phyloP scores from a whole-genome alignment of 2,329 filamentous ascomycete species.

The Fusarium veterinarium region DNA sequence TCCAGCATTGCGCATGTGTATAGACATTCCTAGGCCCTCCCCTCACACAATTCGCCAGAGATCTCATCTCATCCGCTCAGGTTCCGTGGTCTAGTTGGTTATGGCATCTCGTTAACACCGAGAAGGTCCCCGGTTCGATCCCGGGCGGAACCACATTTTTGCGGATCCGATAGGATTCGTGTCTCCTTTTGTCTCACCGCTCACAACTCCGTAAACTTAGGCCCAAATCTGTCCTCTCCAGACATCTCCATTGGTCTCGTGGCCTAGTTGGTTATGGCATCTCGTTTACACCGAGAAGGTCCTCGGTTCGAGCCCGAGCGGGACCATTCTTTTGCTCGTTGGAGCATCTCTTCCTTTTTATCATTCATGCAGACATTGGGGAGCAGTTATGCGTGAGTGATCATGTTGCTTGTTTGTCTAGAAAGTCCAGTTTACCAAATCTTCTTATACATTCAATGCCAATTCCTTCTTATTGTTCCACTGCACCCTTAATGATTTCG shows the following conservation, averaged over 20 bases:
- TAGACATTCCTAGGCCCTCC: accelerated
- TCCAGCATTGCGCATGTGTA: accelerated
- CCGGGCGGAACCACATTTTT: conserved; percentile 39
- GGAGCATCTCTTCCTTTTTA: accelerated
- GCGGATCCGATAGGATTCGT: accelerated
- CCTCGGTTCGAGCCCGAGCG: conserved; percentile 43
- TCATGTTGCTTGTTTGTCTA: accelerated
- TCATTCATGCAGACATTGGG: background rate
- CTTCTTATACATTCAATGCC: accelerated
- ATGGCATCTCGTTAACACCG: conserved; percentile 41
- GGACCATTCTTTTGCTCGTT: conserved; percentile 23
- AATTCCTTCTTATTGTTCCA: background rate
- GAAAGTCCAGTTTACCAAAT: accelerated
- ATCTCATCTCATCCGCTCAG: background rate
- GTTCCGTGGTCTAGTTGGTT: conserved; percentile 42
- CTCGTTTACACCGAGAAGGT: conserved; percentile 43
- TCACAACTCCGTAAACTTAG: background rate
- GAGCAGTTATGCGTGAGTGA: background rate
- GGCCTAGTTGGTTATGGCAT: conserved; percentile 43
- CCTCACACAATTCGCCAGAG: background rate
- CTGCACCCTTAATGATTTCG: background rate
- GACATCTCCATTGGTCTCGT: conserved; percentile 21
- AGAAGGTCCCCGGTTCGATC: conserved; percentile 40
- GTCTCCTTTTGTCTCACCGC: background rate
- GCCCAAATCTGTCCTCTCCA: accelerated